Evolutionary conservation across 768 basidiomycete species (phyloP).

Genomic region (Porphyrellus cyaneotinctus): DNA sequence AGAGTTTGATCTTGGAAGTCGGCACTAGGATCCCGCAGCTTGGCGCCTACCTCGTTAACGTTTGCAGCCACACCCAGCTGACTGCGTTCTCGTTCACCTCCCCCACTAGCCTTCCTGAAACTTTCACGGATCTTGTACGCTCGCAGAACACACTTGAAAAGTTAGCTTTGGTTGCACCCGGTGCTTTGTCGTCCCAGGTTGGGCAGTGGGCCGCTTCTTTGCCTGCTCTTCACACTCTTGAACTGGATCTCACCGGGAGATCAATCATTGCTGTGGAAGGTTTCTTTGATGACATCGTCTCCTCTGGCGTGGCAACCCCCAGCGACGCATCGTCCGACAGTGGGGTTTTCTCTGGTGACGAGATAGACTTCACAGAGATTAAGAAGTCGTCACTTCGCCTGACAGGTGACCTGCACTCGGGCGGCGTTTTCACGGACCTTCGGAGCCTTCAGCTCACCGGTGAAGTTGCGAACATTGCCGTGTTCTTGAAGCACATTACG

Average conservation of each 20-base stretch:
- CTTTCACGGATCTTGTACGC: conserved; percentile 61
- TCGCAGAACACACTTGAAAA: conserved; percentile 59
- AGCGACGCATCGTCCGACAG: conserved; percentile 70
- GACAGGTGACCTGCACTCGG: conserved; percentile 55
- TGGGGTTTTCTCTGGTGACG: conserved; percentile 74
- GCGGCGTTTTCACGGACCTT: conserved; percentile 55
- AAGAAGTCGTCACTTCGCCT: conserved; percentile 65
- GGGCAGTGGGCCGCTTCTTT: conserved; percentile 71
- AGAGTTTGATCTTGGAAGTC: conserved; percentile 59
- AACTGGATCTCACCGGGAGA: conserved; percentile 68
- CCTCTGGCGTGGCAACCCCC: conserved; percentile 69
- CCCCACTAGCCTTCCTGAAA: conserved; percentile 64
- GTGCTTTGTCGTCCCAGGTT: conserved; percentile 65
- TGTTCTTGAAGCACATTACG: conserved; percentile 67
- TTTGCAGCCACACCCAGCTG: conserved; percentile 60
- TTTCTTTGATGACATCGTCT: conserved; percentile 68
- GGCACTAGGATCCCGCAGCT: conserved; percentile 55
- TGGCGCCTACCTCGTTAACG: conserved; percentile 56
- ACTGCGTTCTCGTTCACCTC: conserved; percentile 68
- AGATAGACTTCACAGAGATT: conserved; percentile 71
- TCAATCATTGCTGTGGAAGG: conserved; percentile 70
- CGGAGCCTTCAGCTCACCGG: conserved; percentile 65
- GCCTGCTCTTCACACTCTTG: conserved; percentile 56
- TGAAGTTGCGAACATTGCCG: conserved; percentile 62
- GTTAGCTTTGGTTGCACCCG: conserved; percentile 65